Percentiles rank a stretch among this genome's conserved stretches.
Evolutionary conservation across 148 eudicot species (phyloP).

Genomic region (Chenopodium album): DNA sequence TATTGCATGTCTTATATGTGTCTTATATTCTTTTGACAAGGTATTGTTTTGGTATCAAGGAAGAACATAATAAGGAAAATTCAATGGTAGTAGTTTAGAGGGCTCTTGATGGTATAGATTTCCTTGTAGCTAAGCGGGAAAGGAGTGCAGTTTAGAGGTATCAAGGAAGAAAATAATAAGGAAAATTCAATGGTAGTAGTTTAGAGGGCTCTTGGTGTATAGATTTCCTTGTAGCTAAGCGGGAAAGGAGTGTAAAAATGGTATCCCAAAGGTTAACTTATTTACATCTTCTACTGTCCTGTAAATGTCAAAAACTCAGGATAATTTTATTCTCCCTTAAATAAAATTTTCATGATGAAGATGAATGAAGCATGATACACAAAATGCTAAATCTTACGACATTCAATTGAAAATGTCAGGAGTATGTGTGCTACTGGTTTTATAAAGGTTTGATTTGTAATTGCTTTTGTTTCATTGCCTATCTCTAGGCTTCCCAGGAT

Average conservation of each 20-base stretch:
- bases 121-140: neutral
- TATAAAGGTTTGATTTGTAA: neutral
- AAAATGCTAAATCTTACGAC: neutral
- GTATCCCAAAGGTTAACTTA: neutral
- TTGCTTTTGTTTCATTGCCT: neutral
- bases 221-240: neutral
- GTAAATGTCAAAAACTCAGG: neutral
- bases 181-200: neutral
- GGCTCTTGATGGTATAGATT: neutral
- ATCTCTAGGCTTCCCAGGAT: slow-evolving; percentile 49
- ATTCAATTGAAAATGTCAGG: no score
- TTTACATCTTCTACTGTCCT: neutral
- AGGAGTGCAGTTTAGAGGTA: neutral
- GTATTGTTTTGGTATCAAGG: neutral
- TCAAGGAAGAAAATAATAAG: neutral
- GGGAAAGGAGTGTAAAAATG: neutral
- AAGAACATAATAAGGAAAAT: neutral
- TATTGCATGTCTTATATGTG: neutral
- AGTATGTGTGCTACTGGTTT: slow-evolving; percentile 1
- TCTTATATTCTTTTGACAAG: neutral
- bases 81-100: neutral
- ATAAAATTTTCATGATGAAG: neutral
- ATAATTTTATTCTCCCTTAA: neutral
- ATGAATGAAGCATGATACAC: neutral
- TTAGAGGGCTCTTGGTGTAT: neutral